These are phyloP conservation scores for Penicillium sp. DNA, from an alignment of 2,329 filamentous ascomycete species.

Conservation along the genomic window DNA sequence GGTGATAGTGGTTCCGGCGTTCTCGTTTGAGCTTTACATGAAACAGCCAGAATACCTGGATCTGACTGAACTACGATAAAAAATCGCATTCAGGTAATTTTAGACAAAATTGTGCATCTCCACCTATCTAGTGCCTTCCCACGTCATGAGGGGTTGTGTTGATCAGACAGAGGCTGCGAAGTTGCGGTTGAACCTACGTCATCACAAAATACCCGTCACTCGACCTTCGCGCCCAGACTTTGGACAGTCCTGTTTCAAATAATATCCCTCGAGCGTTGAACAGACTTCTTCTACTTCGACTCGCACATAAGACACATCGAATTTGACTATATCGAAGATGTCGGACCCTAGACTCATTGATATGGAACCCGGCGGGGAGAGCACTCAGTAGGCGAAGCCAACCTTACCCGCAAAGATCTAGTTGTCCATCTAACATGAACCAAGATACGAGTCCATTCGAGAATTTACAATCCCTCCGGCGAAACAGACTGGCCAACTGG, in stretches of 20 bases:
- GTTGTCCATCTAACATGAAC: background rate
- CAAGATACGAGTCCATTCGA: slow-evolving; percentile 58
- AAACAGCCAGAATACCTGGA: background rate
- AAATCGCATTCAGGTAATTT: background rate
- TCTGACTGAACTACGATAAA: background rate
- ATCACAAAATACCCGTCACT: slow-evolving; percentile 17
- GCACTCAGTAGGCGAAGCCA: slow-evolving; percentile 51
- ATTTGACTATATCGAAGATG: slow-evolving; percentile 36
- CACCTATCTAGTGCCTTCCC: background rate
- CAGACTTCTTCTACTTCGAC: background rate
- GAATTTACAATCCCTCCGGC: slow-evolving; percentile 49
- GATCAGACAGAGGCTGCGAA: background rate
- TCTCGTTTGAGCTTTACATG: slow-evolving; percentile 1
- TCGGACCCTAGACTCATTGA: slow-evolving; percentile 55
- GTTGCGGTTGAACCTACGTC: slow-evolving; percentile 17
- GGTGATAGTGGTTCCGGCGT: slow-evolving; percentile 9
- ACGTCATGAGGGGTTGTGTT: background rate
- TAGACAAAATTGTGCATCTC: background rate
- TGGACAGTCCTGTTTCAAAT: background rate
- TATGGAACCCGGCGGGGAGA: slow-evolving; percentile 59
- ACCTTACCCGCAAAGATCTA: too few species aligned
- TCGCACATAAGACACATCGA: background rate
- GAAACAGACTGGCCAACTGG: slow-evolving; percentile 58
- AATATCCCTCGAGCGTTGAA: background rate
- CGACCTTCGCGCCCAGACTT: background rate